phyloP scores from a whole-genome alignment of 1,139 yeast genomes.

The Hemisphaericaspora xylofermentans region DNA sequence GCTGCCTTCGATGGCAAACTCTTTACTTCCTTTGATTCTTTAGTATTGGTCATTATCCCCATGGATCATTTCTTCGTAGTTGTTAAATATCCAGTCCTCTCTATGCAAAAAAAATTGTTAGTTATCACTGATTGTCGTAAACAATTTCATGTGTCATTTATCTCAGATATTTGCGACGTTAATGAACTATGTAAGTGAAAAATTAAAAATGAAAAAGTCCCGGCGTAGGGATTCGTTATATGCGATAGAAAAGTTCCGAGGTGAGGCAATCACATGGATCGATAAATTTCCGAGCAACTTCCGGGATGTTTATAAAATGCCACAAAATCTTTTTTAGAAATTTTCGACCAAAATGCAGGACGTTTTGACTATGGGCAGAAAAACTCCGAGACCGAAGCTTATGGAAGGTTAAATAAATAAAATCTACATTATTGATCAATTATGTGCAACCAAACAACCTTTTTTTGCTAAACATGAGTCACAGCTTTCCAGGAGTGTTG shows the following conservation, averaged over 20 bases:
- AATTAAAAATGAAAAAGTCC: too few relatives aligned
- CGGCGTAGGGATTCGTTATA: not conserved
- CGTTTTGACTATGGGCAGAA: constrained; percentile 1
- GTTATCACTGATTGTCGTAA: not conserved
- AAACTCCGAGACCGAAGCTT: constrained; percentile 12
- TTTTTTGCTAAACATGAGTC: too few relatives aligned
- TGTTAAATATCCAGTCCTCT: too few relatives aligned
- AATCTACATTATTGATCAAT: too few relatives aligned
- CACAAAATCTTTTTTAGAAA: not conserved
- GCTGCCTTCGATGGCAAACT: constrained; percentile 7
- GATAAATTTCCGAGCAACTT: constrained; percentile 2
- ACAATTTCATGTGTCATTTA: not conserved
- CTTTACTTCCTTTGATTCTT: constrained; percentile 7
- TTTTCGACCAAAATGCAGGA: not conserved
- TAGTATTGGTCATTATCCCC: constrained; percentile 3
- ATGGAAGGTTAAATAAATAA: constrained; percentile 1
- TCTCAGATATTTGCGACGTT: not conserved
- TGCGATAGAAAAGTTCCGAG: constrained; percentile 1
- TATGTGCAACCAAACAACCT: too few relatives aligned
- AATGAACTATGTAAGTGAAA: too few relatives aligned
- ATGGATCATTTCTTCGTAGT: constrained; percentile 1
- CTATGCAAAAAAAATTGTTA: not conserved
- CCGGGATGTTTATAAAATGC: constrained; percentile 5
- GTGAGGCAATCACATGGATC: constrained; percentile 1
- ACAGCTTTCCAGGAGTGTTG: not conserved